Evolutionary conservation across 805 yeast species (phyloP), one percentile per base, ranked within the genome.

Genomic region (Saturnispora mendoncae): DNA sequence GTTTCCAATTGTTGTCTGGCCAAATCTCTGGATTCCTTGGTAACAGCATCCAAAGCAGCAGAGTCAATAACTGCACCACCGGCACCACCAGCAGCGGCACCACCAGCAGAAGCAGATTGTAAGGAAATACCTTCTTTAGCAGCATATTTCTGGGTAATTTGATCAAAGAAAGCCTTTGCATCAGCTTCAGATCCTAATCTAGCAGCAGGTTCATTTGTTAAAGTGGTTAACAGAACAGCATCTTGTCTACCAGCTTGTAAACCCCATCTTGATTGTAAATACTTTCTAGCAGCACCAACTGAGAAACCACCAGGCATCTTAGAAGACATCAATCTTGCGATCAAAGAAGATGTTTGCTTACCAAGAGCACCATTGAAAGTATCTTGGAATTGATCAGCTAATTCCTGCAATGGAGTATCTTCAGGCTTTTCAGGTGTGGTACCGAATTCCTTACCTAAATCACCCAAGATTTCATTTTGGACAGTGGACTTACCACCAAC

Each of bases 251-350:
- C 96, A 36, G 84, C 48, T 51, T 84, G 94, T 55, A 92, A 74
- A 52, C 98, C 98, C 84, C 84, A 92, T 64, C 90, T 78, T 34
- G 88, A 60, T 68, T 84, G 88, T 62, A 92, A 76, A 67, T 92
- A 84, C 64, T 88, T 86, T 72, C 97, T 82, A 39, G 95, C 94
- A 50, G 75, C 70, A 47, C 96, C 81, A 53, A 90, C 80, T 36
- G 94, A 83, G 67, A 90, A 92, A 17, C 99, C 99, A 74, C 99
- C 99, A 41, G 99, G 97, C 97, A 92, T 92, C 71, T 92, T 92
- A 23, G 97, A 82, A 9, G 97, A 80, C 71, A 88, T 83, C 58
- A 92, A 73, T 67, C 97, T 81, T 48, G 95, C 84, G 49, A 90
- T 71, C 56, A 92, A 74, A 23, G 96, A 82, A 29, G 87, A 67